A percentile compares a stretch with the other conserved stretches of the same genome.
These are phyloP conservation scores for Leersia perrieri DNA, from an alignment of 176 grass and related monocot genomes.

Conservation along the genomic window DNA sequence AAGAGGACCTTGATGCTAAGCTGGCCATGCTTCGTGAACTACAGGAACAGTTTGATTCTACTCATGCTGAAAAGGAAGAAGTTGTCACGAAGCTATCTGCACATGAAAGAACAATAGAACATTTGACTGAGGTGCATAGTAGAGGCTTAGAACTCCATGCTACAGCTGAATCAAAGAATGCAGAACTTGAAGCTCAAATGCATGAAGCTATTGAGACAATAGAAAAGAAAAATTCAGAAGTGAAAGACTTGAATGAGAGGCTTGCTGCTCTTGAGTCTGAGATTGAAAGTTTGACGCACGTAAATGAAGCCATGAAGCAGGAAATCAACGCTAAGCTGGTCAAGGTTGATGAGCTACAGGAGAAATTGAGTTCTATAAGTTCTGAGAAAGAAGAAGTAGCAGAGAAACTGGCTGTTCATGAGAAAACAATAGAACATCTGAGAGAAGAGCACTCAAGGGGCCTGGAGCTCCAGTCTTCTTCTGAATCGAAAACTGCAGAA, in stretches of 20 bases:
- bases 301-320: constrained; percentile 60
- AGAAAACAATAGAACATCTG: constrained; percentile 45
- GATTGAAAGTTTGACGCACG: constrained; percentile 38
- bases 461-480: constrained; percentile 46
- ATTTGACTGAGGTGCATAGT: constrained; percentile 51
- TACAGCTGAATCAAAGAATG: constrained; percentile 47
- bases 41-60: constrained; percentile 55
- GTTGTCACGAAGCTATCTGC: constrained; percentile 40
- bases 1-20: constrained; percentile 67
- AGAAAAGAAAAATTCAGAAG: constrained; percentile 54
- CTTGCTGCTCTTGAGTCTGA: constrained; percentile 64
- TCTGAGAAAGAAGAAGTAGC: constrained; percentile 50
- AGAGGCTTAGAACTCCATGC: constrained; percentile 55
- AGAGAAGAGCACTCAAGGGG: constrained; percentile 44
- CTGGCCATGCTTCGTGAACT: constrained; percentile 52
- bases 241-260: constrained; percentile 67
- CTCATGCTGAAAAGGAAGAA: constrained; percentile 54
- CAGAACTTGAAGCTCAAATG: constrained; percentile 53
- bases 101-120: constrained; percentile 44
- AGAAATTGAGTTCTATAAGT: constrained; percentile 31
- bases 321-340: constrained; percentile 49
- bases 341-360: constrained; percentile 48
- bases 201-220: constrained; percentile 44
- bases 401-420: constrained; percentile 37
- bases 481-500: constrained; percentile 42